A percentile compares a stretch with the other conserved stretches of the same genome.
Conservation (phyloP, 1,284 basidiomycete genomes). For the Austroboletus olivaceoglutinosus region DNA sequence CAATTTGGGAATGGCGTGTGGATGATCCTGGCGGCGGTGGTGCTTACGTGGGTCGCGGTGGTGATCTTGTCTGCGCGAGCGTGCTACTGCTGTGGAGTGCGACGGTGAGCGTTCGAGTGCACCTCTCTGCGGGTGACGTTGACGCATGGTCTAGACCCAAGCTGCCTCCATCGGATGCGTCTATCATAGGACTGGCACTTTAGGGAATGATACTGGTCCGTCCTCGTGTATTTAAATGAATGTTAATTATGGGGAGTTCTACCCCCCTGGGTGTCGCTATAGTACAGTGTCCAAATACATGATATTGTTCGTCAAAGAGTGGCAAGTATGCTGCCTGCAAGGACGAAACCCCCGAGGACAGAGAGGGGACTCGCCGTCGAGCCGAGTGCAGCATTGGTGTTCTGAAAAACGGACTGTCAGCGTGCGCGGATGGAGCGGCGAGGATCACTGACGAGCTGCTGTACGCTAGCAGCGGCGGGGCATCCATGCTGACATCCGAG, state of each 20-base stretch:
- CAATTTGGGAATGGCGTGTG: conserved; percentile 67
- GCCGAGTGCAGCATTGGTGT: conserved; percentile 19
- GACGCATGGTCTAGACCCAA: conserved; percentile 13
- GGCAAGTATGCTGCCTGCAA: conserved; percentile 20
- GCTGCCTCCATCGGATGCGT: background rate
- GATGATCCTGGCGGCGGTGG: conserved; percentile 58
- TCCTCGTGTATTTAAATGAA: too few relatives aligned
- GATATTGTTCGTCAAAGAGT: conserved; percentile 14
- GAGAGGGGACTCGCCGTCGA: conserved; percentile 16
- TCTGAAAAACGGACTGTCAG: conserved; percentile 12
- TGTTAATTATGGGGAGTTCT: background rate
- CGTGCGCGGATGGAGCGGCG: background rate
- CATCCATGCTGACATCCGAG: conserved; percentile 28
- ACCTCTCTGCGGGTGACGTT: conserved; percentile 1
- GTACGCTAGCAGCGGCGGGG: conserved; percentile 13
- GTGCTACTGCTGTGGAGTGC: conserved; percentile 66
- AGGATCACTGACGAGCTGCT: conserved; percentile 20
- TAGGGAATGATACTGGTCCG: too few relatives aligned
- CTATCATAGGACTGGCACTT: background rate
- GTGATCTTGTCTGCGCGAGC: conserved; percentile 57
- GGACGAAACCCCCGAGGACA: conserved; percentile 21
- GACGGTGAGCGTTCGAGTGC: conserved; percentile 31
- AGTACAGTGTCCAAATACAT: conserved; percentile 15
- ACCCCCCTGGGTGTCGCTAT: conserved; percentile 18
- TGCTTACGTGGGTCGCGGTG: conserved; percentile 59